These are phyloP conservation scores for Gentiana straminea DNA, from an alignment of 257 asterid species.

Conservation along the genomic window DNA sequence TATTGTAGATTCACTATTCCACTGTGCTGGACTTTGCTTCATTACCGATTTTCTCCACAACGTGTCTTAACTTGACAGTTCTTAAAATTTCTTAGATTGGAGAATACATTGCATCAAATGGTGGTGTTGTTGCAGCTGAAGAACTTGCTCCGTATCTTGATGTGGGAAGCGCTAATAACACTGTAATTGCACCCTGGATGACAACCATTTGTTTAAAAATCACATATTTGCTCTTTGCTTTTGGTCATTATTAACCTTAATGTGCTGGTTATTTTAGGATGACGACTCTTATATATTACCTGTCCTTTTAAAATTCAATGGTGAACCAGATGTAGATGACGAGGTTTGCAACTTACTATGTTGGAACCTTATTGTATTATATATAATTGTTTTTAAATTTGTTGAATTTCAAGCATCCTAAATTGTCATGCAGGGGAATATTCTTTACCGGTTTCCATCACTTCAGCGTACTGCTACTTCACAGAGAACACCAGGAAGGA, in stretches of 20 bases:
- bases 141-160: conserved; percentile 95
- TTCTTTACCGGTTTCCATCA: conserved; percentile 89
- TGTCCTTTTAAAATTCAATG: conserved; percentile 82
- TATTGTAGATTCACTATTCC: too few species aligned
- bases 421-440: conserved; percentile 65
- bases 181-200: conserved; percentile 26
- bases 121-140: conserved; percentile 92
- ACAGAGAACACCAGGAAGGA: conserved; percentile 67
- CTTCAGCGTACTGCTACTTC: conserved; percentile 91
- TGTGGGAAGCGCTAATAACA: conserved; percentile 39
- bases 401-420: neutral
- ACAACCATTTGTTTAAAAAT: neutral
- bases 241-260: conserved; percentile 6
- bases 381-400: neutral
- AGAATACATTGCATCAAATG: conserved; percentile 75
- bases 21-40: too few species aligned
- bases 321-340: conserved; percentile 91
- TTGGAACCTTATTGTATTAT: neutral
- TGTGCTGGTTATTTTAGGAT: conserved; percentile 42
- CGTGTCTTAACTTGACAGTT: neutral
- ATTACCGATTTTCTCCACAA: neutral
- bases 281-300: conserved; percentile 88
- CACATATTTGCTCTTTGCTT: neutral
- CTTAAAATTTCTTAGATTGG: conserved; percentile 50
- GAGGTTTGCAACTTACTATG: conserved; percentile 42